Conservation (phyloP, 345 rosid species). For the Streptanthus diversifolius region DNA sequence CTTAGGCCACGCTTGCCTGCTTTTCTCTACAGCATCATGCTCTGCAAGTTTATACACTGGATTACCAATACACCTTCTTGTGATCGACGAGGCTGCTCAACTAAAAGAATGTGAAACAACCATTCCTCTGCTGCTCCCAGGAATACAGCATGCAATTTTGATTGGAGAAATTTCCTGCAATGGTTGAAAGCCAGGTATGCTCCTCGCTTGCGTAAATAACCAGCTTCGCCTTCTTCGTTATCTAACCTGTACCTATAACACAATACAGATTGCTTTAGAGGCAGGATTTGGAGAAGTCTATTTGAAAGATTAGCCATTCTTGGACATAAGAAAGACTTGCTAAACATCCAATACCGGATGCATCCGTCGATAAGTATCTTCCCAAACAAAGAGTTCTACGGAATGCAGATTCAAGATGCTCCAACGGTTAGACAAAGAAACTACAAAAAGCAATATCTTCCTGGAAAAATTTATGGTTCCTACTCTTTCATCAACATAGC, state of each 20-base stretch:
- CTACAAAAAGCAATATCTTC: conserved; percentile 35
- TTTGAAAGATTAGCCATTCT: conserved; percentile 53
- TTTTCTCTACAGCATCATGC: conserved; percentile 48
- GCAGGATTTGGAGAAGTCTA: conserved; percentile 57
- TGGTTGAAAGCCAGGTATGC: conserved; percentile 44
- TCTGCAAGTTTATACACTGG: conserved; percentile 32
- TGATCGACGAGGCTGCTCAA: conserved; percentile 54
- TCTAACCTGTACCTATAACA: background rate
- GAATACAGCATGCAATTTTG: conserved; percentile 40
- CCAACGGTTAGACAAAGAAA: conserved; percentile 32
- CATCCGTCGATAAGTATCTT: conserved; percentile 59
- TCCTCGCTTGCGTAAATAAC: background rate
- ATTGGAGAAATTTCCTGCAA: conserved; percentile 50
- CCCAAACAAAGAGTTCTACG: conserved; percentile 51
- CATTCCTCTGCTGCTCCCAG: conserved; percentile 43
- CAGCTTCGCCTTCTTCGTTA: background rate
- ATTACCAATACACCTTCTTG: conserved; percentile 33
- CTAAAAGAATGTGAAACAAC: conserved; percentile 51
- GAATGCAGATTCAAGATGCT: conserved; percentile 42
- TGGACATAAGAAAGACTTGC: conserved; percentile 47
- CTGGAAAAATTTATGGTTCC: conserved; percentile 38
- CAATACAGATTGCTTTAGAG: conserved; percentile 37
- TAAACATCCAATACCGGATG: conserved; percentile 65
- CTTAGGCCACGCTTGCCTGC: conserved; percentile 33
- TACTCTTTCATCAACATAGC: conserved; percentile 48